Percentiles rank a stretch among this genome's conserved stretches.
Conservation (phyloP, 75 land plant species). For the Picea sitchensis region DNA sequence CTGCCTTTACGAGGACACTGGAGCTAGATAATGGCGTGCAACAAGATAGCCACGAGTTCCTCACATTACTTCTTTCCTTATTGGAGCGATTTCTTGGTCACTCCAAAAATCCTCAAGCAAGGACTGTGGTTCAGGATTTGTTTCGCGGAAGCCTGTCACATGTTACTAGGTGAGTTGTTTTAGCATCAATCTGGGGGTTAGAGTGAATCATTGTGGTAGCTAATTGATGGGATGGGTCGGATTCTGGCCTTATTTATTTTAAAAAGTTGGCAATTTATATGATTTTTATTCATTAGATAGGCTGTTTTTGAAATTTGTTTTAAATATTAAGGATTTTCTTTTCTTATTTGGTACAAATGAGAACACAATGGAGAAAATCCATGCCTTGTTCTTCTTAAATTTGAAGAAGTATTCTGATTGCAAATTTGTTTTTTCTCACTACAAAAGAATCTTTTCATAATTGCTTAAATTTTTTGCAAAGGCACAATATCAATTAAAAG, state of each 20-base stretch:
- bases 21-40: slow-evolving; percentile 96
- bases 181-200: not conserved
- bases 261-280: not conserved
- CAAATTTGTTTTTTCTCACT: too few relatives aligned
- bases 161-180: slow-evolving; percentile 71
- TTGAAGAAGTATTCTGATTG: not conserved
- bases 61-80: slow-evolving; percentile 85
- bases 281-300: not conserved
- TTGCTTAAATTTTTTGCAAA: too few relatives aligned
- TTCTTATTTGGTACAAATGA: not conserved
- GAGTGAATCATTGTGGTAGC: not conserved
- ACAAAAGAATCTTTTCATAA: too few relatives aligned
- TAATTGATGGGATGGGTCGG: not conserved
- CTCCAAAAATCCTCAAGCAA: slow-evolving; percentile 62
- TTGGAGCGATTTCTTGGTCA: slow-evolving; percentile 73
- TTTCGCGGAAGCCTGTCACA: slow-evolving; percentile 93
- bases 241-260: slow-evolving; percentile 1
- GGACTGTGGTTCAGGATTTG: slow-evolving; percentile 82
- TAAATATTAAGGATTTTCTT: not conserved
- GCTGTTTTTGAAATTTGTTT: too few relatives aligned
- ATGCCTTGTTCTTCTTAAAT: not conserved
- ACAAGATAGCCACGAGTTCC: slow-evolving; percentile 96
- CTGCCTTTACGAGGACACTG: slow-evolving; percentile 83
- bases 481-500: too few relatives aligned
- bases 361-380: not conserved